Percentiles rank a stretch among this genome's conserved stretches.
Evolutionary conservation across 139 green algal species (phyloP).

Genomic region (Asterochloris erici): DNA sequence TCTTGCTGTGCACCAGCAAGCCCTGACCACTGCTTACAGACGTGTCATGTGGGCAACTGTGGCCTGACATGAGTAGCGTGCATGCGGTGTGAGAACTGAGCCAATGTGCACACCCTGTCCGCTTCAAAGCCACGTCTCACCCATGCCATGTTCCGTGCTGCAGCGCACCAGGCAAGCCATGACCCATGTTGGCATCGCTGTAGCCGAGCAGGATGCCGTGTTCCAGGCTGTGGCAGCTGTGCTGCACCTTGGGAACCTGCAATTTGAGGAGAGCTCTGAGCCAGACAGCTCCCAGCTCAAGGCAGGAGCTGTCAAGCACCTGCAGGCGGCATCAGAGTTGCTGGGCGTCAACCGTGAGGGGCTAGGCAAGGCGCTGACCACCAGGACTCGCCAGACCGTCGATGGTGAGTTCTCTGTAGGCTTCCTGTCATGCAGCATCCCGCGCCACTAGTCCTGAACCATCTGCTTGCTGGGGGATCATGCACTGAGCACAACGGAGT

Average conservation of each 20-base stretch:
- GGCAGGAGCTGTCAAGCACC: conserved; percentile 30
- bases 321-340: conserved; percentile 59
- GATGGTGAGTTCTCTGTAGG: conserved; percentile 54
- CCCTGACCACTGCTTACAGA: no score
- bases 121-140: not conserved
- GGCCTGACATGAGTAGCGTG: no score
- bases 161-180: conserved; percentile 87
- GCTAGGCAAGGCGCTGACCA: conserved; percentile 85
- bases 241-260: conserved; percentile 94
- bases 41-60: no score
- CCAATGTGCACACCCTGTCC: no score
- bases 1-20: no score
- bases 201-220: conserved; percentile 72
- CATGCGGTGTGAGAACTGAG: no score
- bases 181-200: conserved; percentile 88
- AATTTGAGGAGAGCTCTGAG: conserved; percentile 62
- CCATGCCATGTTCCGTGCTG: not conserved
- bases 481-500: no score
- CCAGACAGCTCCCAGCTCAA: conserved; percentile 30
- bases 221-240: conserved; percentile 88
- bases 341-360: conserved; percentile 69
- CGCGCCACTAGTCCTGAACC: no score
- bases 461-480: no score
- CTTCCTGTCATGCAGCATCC: not conserved
- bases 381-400: conserved; percentile 81